Percentiles rank a stretch among this genome's conserved stretches.
These are phyloP conservation scores for Rhizophagus prolifer DNA, from an alignment of 192 early-diverging fungal genomes.

Conservation along the genomic window DNA sequence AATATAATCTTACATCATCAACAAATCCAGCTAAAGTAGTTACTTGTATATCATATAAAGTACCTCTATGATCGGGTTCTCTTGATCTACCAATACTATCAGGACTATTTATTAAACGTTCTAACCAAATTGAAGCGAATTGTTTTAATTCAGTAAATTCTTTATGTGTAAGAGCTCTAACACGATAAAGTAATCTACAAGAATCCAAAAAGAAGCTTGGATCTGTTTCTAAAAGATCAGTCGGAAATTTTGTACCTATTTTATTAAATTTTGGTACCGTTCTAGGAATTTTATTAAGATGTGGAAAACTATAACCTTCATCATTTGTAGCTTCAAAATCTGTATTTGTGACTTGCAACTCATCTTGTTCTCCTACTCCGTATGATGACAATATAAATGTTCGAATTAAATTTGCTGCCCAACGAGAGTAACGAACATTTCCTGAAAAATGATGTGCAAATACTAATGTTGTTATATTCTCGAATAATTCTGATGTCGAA, in stretches of 20 bases:
- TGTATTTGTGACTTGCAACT: conserved; percentile 43
- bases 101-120: conserved; percentile 54
- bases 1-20: conserved; percentile 53
- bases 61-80: conserved; percentile 55
- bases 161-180: conserved; percentile 54
- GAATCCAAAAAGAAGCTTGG: conserved; percentile 53
- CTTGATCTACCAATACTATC: conserved; percentile 53
- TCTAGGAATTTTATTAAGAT: conserved; percentile 50
- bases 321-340: conserved; percentile 55
- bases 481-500: conserved; percentile 39
- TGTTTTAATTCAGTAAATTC: conserved; percentile 55
- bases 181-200: conserved; percentile 49
- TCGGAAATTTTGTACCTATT: conserved; percentile 11
- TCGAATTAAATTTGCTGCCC: conserved; percentile 57
- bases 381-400: conserved; percentile 48
- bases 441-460: conserved; percentile 55
- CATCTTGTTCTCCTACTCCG: conserved; percentile 48
- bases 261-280: conserved; percentile 43
- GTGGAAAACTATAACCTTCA: conserved; percentile 63
- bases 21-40: conserved; percentile 54
- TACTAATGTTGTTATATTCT: conserved; percentile 55
- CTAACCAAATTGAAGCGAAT: conserved; percentile 52
- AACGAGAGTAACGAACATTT: conserved; percentile 50
- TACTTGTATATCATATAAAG: conserved; percentile 58
- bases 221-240: conserved; percentile 50